Conservation (phyloP, 768 basidiomycete species). For the Auricularia sp. region DNA sequence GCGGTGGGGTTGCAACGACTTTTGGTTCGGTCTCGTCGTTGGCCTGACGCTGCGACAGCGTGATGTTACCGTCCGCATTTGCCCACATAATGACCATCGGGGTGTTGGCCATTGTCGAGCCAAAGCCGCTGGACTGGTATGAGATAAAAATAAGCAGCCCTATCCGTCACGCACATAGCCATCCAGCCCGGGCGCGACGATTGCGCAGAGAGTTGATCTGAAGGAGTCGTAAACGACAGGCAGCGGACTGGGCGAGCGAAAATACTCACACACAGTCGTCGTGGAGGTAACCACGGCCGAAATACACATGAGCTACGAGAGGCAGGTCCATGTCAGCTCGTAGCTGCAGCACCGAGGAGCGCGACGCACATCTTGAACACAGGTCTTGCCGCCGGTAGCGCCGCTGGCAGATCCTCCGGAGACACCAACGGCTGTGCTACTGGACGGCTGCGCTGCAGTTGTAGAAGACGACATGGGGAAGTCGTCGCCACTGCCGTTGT, state of each 20-base stretch:
- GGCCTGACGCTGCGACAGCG: slow-evolving; percentile 57
- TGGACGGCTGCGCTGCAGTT: too few species aligned
- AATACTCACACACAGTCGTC: slow-evolving; percentile 33
- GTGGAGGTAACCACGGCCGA: slow-evolving; percentile 36
- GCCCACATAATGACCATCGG: slow-evolving; percentile 72
- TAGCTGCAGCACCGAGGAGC: not conserved
- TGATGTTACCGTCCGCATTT: slow-evolving; percentile 49
- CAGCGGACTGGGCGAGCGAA: not conserved
- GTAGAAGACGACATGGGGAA: too few species aligned
- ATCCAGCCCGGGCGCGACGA: slow-evolving; percentile 42
- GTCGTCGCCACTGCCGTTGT: too few species aligned
- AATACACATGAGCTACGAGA: slow-evolving; percentile 37
- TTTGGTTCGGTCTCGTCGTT: slow-evolving; percentile 44
- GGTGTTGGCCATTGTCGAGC: slow-evolving; percentile 16
- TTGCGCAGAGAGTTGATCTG: slow-evolving; percentile 41
- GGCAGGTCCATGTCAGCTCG: not conserved
- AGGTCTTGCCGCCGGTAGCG: not conserved
- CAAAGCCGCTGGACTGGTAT: not conserved
- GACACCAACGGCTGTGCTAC: too few species aligned
- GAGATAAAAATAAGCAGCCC: not conserved
- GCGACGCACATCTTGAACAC: not conserved
- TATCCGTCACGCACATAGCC: slow-evolving; percentile 35
- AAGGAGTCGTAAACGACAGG: slow-evolving; percentile 2
- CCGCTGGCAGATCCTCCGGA: too few species aligned
- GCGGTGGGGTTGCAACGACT: slow-evolving; percentile 41